Evolutionary conservation across 164 flowering plant species (phyloP).

Genomic region (Dillenia suffruticosa): DNA sequence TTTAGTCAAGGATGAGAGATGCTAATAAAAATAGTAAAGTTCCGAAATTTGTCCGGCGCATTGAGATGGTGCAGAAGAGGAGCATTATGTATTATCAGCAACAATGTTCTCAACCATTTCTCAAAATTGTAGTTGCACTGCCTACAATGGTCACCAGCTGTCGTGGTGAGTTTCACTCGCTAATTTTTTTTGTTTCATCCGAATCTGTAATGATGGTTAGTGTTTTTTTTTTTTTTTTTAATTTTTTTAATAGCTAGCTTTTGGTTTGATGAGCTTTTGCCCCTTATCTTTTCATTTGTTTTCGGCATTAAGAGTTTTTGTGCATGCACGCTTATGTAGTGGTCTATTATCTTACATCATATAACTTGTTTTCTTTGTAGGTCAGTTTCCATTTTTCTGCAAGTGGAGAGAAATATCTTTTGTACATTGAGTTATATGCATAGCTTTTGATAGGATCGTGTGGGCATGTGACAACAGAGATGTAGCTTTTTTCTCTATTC

Average conservation of each 20-base stretch:
- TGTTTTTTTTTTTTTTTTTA: neutral
- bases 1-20: constrained; percentile 81
- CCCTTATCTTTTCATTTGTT: too few relatives aligned
- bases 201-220: neutral
- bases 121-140: constrained; percentile 88
- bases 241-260: neutral
- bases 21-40: constrained; percentile 56
- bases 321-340: too few relatives aligned
- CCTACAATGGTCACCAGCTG: constrained; percentile 95
- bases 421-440: too few relatives aligned
- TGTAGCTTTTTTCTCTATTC: too few relatives aligned
- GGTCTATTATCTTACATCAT: too few relatives aligned
- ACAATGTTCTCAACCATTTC: constrained; percentile 72
- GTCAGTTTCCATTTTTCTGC: too few relatives aligned
- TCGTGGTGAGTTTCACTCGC: constrained; percentile 52
- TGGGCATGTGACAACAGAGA: too few relatives aligned
- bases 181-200: neutral
- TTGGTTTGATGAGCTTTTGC: too few relatives aligned
- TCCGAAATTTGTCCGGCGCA: constrained; percentile 50
- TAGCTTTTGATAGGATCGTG: too few relatives aligned
- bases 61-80: constrained; percentile 78
- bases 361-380: too few relatives aligned
- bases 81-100: constrained; percentile 97
- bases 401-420: too few relatives aligned
- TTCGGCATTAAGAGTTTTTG: too few relatives aligned